Percentiles rank a stretch among this genome's conserved stretches.
These are phyloP conservation scores for Cyclocybe cylindracea DNA, from an alignment of 768 basidiomycete genomes.

Conservation along the genomic window DNA sequence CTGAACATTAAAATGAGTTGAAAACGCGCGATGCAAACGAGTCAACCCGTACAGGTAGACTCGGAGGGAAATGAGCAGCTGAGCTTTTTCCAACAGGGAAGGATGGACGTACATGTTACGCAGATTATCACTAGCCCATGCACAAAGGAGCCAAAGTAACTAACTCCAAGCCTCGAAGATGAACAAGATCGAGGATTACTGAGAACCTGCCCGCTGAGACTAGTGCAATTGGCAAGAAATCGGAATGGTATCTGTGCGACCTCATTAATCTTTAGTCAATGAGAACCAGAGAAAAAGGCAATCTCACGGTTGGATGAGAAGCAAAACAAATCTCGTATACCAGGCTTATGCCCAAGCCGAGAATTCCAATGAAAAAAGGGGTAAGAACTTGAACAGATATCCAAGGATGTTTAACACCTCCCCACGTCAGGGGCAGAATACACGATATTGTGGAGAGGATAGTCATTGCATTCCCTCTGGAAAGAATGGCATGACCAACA, in stretches of 20 bases:
- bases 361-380: constrained; percentile 44
- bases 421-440: constrained; percentile 50
- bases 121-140: constrained; percentile 12
- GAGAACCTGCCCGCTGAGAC: constrained; percentile 32
- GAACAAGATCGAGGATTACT: background rate
- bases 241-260: constrained; percentile 15
- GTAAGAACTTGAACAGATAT: constrained; percentile 37
- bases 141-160: constrained; percentile 35
- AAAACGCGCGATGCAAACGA: too few species aligned
- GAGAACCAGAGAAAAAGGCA: background rate
- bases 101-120: constrained; percentile 4
- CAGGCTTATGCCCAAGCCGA: constrained; percentile 38
- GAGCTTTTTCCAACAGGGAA: too few species aligned
- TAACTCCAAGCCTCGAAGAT: constrained; percentile 8
- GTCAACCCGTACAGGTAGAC: too few species aligned
- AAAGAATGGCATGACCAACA: background rate
- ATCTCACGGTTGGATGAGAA: constrained; percentile 16
- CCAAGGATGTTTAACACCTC: constrained; percentile 47
- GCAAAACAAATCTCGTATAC: constrained; percentile 38
- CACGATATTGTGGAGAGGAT: constrained; percentile 30
- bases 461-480: constrained; percentile 44
- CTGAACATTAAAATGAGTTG: background rate
- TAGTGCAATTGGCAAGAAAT: constrained; percentile 34
- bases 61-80: too few species aligned
- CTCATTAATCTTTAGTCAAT: background rate